Evolutionary conservation across 768 basidiomycete genomes (phyloP).

Genomic region (Lentinula aciculospora): DNA sequence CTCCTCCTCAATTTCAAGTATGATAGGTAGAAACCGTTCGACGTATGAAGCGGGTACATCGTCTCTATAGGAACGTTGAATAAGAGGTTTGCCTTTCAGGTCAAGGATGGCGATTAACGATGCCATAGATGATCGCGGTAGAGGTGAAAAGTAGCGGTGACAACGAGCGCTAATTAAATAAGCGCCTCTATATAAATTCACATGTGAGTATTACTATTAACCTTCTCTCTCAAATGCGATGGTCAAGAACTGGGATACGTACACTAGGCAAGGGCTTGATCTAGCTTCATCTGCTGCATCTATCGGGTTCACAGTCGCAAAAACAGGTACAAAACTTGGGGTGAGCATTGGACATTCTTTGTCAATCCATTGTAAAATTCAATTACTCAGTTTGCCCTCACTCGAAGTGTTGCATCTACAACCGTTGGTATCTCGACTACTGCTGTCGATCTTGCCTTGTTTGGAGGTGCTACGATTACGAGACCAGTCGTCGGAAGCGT

Average conservation of each 20-base stretch:
- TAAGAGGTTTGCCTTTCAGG: slow-evolving; percentile 96
- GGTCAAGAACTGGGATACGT: slow-evolving; percentile 43
- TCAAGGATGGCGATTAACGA: slow-evolving; percentile 90
- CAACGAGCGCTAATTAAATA: neutral
- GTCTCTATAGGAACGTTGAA: slow-evolving; percentile 94
- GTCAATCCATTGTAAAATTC: too few species aligned
- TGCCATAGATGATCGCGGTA: slow-evolving; percentile 28
- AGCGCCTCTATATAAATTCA: neutral
- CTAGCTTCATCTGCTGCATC: slow-evolving; percentile 57
- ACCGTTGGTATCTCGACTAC: slow-evolving; percentile 54
- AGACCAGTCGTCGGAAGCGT: slow-evolving; percentile 53
- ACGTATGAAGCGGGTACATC: slow-evolving; percentile 88
- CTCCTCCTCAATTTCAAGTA: slow-evolving; percentile 96
- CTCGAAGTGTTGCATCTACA: slow-evolving; percentile 53
- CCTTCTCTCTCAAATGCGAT: too few species aligned
- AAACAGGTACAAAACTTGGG: slow-evolving; percentile 62
- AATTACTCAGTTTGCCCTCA: slow-evolving; percentile 74
- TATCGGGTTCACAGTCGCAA: slow-evolving; percentile 64
- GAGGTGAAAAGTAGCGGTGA: neutral
- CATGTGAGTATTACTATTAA: too few species aligned
- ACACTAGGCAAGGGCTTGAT: slow-evolving; percentile 57
- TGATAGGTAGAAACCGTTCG: slow-evolving; percentile 88
- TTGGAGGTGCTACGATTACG: slow-evolving; percentile 55
- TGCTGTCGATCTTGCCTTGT: slow-evolving; percentile 60
- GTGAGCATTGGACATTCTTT: slow-evolving; percentile 33